phyloP scores from a whole-genome alignment of 257 asterid species.

The Nicotiana attenuata region DNA sequence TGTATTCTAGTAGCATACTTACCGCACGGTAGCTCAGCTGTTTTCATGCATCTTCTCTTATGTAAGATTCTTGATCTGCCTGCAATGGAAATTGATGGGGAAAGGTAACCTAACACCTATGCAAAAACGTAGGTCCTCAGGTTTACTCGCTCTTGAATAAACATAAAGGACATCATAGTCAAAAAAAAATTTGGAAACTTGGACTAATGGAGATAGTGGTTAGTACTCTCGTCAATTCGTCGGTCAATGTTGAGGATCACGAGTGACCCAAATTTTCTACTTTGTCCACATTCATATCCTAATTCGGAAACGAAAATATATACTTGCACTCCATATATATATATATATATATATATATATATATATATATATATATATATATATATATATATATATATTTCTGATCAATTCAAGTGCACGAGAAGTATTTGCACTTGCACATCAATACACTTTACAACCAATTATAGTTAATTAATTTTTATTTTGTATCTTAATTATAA shows the following conservation, averaged over 20 bases:
- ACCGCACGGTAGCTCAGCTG: no score
- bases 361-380: no score
- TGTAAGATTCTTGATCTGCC: background rate
- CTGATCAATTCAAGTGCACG: background rate
- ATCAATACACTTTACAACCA: background rate
- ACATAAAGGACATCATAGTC: background rate
- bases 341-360: no score
- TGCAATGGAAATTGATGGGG: background rate
- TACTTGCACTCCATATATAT: background rate
- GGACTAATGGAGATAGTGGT: background rate
- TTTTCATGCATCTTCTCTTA: no score
- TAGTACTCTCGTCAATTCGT: background rate
- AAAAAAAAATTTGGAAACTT: background rate
- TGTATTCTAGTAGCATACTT: background rate
- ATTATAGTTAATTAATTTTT: no score
- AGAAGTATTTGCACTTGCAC: background rate
- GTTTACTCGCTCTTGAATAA: background rate
- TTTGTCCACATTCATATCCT: background rate
- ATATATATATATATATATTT: no score
- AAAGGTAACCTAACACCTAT: background rate
- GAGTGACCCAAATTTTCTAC: background rate
- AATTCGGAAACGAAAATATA: background rate
- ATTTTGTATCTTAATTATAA: background rate
- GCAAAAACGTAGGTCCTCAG: background rate
- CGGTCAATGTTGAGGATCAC: background rate